Evolutionary conservation across 495 filamentous ascomycete species (phyloP), one percentile per base, ranked within the genome.

Genomic region (Penicillium mononematosum): DNA sequence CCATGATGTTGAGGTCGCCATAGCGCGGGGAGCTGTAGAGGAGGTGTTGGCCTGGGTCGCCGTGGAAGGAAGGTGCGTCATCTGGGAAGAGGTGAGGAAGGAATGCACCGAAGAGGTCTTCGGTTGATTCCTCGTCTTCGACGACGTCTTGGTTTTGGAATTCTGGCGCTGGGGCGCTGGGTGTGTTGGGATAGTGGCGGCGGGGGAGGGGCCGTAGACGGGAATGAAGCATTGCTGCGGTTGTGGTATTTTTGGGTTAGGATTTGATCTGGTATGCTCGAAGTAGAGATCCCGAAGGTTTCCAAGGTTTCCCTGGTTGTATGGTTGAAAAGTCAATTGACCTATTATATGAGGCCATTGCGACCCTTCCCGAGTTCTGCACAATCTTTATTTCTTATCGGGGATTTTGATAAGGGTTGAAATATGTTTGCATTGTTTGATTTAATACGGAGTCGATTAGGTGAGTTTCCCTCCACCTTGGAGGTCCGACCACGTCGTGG

Each of bases 31-130:
- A 88, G 17, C 75, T 75, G 72, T 95, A 96, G 48, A 86, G 68
- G 5, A 95, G 78, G 42, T 75, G 66, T 45, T 85, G 79, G 17
- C 83, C 82, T 1, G 84, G 79, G 64, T 92, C 85, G 61, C 91
- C 90, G 67, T 96, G 89, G 69, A 84, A 83, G 67, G 85, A 83
- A 24, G 80, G 83, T 22, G 85, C 71, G 67, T 91, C 86, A 61
- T 95, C 89, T 5, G 87, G 82, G 72, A 93, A 92, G 56, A 96
- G 83, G 47, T 87, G 72, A 52, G 82, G 80, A 2, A 92, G 77
- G 5, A 87, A 83, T 8, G 77, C 69, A 27, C 71, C 61, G 60
- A 93, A 82, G 59, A 86, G 76, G 61, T 93, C 88, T 75, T 92
- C 89, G 9, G 81, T 46, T 41, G 45, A 34, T 41, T 72, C 67